A percentile compares a stretch with the other conserved stretches of the same genome.
Evolutionary conservation across 2,329 filamentous ascomycete genomes (phyloP).

Genomic region (Scorias spongiosa): DNA sequence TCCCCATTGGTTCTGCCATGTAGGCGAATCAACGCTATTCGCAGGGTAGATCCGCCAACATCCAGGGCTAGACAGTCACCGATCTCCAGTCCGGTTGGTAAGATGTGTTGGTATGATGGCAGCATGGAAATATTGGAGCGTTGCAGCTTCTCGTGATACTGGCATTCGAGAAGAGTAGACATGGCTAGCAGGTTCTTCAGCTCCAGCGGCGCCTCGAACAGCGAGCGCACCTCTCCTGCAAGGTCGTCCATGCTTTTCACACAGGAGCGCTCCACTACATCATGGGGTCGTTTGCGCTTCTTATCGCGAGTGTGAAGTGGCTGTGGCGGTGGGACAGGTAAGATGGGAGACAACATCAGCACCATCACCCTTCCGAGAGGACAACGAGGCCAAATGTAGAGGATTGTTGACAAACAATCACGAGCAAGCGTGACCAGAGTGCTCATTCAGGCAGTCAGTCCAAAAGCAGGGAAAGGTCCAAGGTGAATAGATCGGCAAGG

Average conservation of each 20-base stretch:
- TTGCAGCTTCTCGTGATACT: conserved; percentile 40
- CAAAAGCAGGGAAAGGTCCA: too few relatives aligned
- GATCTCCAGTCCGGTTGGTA: conserved; percentile 43
- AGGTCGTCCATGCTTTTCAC: conserved; percentile 35
- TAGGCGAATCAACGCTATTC: conserved; percentile 45
- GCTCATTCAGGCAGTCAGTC: neutral
- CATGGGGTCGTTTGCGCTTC: conserved; percentile 12
- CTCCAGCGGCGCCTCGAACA: conserved; percentile 30
- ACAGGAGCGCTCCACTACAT: conserved; percentile 22
- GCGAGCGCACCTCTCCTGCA: conserved; percentile 26
- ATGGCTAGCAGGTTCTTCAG: conserved; percentile 27
- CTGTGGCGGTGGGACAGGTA: conserved; percentile 1
- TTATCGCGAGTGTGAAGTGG: conserved; percentile 16
- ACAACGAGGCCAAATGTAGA: conserved; percentile 10
- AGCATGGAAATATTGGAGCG: conserved; percentile 47
- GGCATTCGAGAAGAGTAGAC: conserved; percentile 30
- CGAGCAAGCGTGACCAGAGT: conserved; percentile 11
- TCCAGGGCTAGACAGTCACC: conserved; percentile 48
- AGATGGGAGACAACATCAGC: conserved; percentile 7
- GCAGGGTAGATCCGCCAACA: conserved; percentile 51
- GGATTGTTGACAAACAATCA: conserved; percentile 7
- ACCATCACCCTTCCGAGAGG: conserved; percentile 12
- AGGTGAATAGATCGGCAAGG: too few relatives aligned
- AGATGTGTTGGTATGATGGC: conserved; percentile 47
- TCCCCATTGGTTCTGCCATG: conserved; percentile 22